Conservation (phyloP, 108 stramenopile species). For the Cyclotella atomus region DNA sequence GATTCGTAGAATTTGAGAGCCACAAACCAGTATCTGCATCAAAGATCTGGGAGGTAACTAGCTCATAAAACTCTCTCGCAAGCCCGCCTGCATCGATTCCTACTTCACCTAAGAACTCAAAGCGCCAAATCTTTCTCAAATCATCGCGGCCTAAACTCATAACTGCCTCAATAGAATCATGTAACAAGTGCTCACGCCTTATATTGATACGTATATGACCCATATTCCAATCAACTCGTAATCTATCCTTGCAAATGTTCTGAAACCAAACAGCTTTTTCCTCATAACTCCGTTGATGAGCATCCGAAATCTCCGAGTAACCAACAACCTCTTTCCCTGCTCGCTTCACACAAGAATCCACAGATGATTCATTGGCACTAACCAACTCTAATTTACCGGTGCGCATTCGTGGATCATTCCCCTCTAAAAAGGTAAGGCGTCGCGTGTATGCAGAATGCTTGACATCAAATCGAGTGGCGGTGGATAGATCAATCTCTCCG, state of each 20-base stretch:
- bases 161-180: slow-evolving; percentile 85
- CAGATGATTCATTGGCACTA: slow-evolving; percentile 77
- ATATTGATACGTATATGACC: slow-evolving; percentile 87
- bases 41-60: slow-evolving; percentile 91
- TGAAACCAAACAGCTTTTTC: slow-evolving; percentile 91
- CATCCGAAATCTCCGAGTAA: slow-evolving; percentile 77
- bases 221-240: slow-evolving; percentile 81
- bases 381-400: slow-evolving; percentile 67
- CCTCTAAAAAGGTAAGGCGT: slow-evolving; percentile 70
- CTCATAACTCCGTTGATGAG: slow-evolving; percentile 60
- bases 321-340: slow-evolving; percentile 53
- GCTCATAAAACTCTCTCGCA: slow-evolving; percentile 94
- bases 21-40: slow-evolving; percentile 97
- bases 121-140: slow-evolving; percentile 90
- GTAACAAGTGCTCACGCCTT: slow-evolving; percentile 72
- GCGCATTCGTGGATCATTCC: slow-evolving; percentile 84
- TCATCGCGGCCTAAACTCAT: slow-evolving; percentile 88
- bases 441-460: slow-evolving; percentile 82
- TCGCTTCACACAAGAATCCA: slow-evolving; percentile 61
- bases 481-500: slow-evolving; percentile 40
- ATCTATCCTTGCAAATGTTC: slow-evolving; percentile 60
- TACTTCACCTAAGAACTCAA: slow-evolving; percentile 94
- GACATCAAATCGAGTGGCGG: slow-evolving; percentile 62
- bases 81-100: slow-evolving; percentile 98
- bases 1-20: slow-evolving; percentile 85